These are phyloP conservation scores for Morella rubra DNA, from an alignment of 306 rosid genomes.

Conservation along the genomic window DNA sequence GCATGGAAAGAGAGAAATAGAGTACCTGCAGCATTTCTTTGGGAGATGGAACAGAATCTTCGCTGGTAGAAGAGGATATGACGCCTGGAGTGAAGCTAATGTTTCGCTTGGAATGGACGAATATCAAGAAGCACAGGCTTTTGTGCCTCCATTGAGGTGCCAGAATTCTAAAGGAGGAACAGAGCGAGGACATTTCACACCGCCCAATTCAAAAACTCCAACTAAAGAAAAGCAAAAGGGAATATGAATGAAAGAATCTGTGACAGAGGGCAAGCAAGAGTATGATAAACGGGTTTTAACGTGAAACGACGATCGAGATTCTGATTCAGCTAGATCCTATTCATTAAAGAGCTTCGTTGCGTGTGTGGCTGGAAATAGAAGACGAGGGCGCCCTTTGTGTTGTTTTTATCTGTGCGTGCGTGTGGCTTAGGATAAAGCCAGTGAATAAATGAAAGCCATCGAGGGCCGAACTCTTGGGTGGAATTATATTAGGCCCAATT, in stretches of 20 bases:
- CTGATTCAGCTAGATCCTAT: neutral
- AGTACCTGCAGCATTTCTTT: constrained; percentile 50
- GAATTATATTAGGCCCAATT: too few species aligned
- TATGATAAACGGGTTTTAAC: too few species aligned
- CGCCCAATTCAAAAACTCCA: neutral
- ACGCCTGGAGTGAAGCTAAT: constrained; percentile 28
- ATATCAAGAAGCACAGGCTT: constrained; percentile 30
- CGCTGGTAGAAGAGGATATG: constrained; percentile 44
- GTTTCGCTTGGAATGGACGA: constrained; percentile 36
- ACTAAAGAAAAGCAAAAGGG: neutral
- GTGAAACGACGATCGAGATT: too few species aligned
- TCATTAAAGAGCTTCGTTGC: neutral
- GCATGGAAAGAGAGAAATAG: constrained; percentile 12
- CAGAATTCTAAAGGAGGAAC: constrained; percentile 39
- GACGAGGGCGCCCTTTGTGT: neutral
- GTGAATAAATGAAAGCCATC: too few species aligned
- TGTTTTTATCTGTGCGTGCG: too few species aligned
- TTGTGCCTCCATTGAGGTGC: constrained; percentile 35
- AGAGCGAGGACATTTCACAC: constrained; percentile 36
- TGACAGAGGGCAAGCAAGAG: too few species aligned
- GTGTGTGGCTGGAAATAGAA: neutral
- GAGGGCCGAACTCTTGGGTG: too few species aligned
- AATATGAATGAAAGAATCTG: neutral
- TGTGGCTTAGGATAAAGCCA: too few species aligned
- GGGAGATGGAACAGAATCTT: constrained; percentile 50